Evolutionary conservation across 2,329 filamentous ascomycete species (phyloP).

Genomic region (Xylariaceae sp.): DNA sequence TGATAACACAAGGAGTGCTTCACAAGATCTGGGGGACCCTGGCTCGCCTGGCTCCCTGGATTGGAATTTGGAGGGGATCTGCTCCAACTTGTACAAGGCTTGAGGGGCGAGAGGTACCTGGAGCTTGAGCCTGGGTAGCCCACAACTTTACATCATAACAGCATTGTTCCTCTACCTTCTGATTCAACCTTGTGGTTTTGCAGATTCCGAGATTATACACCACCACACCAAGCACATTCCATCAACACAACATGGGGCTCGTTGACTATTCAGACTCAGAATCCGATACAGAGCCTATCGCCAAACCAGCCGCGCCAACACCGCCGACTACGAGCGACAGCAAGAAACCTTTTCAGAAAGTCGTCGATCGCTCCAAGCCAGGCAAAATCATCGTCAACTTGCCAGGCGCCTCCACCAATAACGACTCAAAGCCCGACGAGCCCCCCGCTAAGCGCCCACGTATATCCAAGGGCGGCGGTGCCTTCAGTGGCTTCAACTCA

Average conservation of each 20-base stretch:
- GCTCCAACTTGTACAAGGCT: too few relatives aligned
- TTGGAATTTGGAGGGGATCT: too few relatives aligned
- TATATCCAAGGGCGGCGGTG: constrained; percentile 47
- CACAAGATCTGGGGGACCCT: too few relatives aligned
- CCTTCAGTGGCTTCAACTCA: constrained; percentile 79
- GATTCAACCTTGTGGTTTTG: too few relatives aligned
- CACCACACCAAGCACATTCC: constrained; percentile 22
- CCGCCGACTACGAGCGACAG: constrained; percentile 27
- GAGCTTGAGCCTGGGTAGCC: too few relatives aligned
- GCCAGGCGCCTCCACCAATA: constrained; percentile 46
- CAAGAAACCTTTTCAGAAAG: constrained; percentile 69
- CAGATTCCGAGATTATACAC: too few relatives aligned
- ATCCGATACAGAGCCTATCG: constrained; percentile 57
- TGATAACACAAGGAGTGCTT: too few relatives aligned
- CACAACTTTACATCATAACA: background rate
- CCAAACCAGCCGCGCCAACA: constrained; percentile 40
- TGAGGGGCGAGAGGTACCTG: too few relatives aligned
- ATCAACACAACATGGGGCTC: constrained; percentile 58
- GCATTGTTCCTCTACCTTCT: background rate
- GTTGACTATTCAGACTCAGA: constrained; percentile 83
- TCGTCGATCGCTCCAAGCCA: constrained; percentile 75
- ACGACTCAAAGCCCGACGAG: constrained; percentile 36
- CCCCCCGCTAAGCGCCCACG: constrained; percentile 70
- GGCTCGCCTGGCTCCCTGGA: too few relatives aligned
- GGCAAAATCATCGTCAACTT: constrained; percentile 82